These are phyloP conservation scores for Suhomyces wounanorum DNA, from an alignment of 1,139 yeast genomes.

Conservation along the genomic window DNA sequence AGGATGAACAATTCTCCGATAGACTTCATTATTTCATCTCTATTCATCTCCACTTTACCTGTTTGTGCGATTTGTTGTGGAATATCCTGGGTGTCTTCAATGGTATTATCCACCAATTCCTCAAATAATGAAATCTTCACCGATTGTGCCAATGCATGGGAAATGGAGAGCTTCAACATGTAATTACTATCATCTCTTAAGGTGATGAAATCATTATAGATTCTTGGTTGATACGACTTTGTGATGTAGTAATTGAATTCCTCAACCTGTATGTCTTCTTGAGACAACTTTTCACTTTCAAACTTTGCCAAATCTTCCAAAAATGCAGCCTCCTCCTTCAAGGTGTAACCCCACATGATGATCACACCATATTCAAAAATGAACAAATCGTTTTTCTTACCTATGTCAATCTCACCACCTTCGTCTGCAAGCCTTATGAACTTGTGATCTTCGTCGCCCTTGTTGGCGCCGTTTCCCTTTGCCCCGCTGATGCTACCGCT, in stretches of 20 bases:
- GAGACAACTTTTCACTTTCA: conserved; percentile 86
- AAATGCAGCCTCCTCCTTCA: conserved; percentile 80
- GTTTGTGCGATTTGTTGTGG: conserved; percentile 94
- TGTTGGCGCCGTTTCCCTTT: conserved; percentile 3
- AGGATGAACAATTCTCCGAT: conserved; percentile 93
- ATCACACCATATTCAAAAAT: conserved; percentile 94
- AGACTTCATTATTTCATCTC: conserved; percentile 93
- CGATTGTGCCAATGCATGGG: conserved; percentile 90
- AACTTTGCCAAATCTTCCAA: conserved; percentile 80
- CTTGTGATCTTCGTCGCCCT: conserved; percentile 34
- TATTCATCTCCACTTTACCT: conserved; percentile 91
- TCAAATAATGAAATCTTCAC: conserved; percentile 93
- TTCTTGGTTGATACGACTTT: conserved; percentile 89
- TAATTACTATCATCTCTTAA: conserved; percentile 87
- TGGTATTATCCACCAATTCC: conserved; percentile 92
- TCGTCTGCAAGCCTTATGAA: conserved; percentile 81
- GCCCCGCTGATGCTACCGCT: conserved; percentile 21
- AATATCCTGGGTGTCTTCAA: conserved; percentile 94
- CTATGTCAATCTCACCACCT: conserved; percentile 91
- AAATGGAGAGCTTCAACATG: conserved; percentile 83
- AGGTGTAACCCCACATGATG: conserved; percentile 92
- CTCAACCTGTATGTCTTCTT: conserved; percentile 89
- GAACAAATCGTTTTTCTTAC: conserved; percentile 76
- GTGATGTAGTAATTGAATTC: conserved; percentile 94
- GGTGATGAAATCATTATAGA: conserved; percentile 92